Percentiles rank a stretch among this genome's conserved stretches.
phyloP scores from a whole-genome alignment of 768 basidiomycete species.

The Lyophyllum shimeji region DNA sequence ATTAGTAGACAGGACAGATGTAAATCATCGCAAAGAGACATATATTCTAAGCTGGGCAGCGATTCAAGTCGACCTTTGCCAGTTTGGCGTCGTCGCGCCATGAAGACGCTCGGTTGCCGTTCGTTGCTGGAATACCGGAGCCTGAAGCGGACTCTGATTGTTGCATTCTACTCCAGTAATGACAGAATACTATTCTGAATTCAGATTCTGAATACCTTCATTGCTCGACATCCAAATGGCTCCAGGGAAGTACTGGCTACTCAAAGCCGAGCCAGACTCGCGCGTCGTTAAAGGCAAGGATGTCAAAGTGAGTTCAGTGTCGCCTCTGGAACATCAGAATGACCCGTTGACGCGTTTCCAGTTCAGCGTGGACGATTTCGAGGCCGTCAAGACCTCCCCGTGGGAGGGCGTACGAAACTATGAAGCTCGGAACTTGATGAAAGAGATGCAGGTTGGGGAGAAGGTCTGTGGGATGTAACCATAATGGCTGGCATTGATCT shows the following conservation, averaged over 20 bases:
- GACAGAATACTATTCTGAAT: background rate
- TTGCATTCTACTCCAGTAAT: background rate
- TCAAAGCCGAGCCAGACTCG: constrained; percentile 87
- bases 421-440: constrained; percentile 83
- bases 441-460: constrained; percentile 74
- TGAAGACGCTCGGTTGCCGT: too few species aligned
- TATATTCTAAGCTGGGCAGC: too few species aligned
- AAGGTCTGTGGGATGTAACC: constrained; percentile 43
- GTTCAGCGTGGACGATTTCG: constrained; percentile 90
- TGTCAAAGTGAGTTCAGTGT: constrained; percentile 58
- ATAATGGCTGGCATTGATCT: background rate
- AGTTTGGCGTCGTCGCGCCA: too few species aligned
- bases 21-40: too few species aligned
- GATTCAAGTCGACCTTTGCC: too few species aligned
- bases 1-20: background rate
- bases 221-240: constrained; percentile 7
- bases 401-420: constrained; percentile 91
- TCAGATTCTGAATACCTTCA: too few species aligned
- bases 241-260: constrained; percentile 55
- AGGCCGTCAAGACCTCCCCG: constrained; percentile 62
- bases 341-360: constrained; percentile 24
- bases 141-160: constrained; percentile 5
- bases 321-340: background rate
- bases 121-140: too few species aligned
- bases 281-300: constrained; percentile 85